Conservation (phyloP, 805 yeast genomes). For the Metschnikowia shivogae region DNA sequence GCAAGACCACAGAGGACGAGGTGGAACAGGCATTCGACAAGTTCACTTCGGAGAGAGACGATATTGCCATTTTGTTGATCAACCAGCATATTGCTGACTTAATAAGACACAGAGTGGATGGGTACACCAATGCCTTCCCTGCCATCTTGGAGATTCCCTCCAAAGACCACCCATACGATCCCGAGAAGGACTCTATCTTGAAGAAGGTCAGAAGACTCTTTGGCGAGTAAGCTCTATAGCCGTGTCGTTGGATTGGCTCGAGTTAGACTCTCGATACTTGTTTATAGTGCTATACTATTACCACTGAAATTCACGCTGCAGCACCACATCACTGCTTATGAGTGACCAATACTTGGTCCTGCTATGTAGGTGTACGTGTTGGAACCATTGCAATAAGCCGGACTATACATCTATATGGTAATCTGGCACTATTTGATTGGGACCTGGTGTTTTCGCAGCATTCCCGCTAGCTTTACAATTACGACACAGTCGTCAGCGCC, state of each 20-base stretch:
- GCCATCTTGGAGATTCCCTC: constrained; percentile 96
- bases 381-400: neutral
- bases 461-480: no score
- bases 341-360: no score
- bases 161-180: constrained; percentile 97
- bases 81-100: constrained; percentile 94
- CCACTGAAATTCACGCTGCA: no score
- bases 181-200: constrained; percentile 94
- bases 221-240: constrained; percentile 60
- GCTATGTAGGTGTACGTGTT: neutral
- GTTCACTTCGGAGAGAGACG: constrained; percentile 72
- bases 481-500: neutral
- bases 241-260: neutral
- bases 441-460: no score
- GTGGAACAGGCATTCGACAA: constrained; percentile 69
- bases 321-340: no score
- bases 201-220: constrained; percentile 91
- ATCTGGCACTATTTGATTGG: no score
- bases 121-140: constrained; percentile 87
- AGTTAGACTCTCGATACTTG: no score
- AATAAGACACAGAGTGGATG: constrained; percentile 78
- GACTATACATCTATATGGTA: neutral
- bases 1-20: constrained; percentile 72
- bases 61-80: constrained; percentile 87
- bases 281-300: no score